phyloP scores from a whole-genome alignment of 495 filamentous ascomycete genomes.

The Neurospora sp. region DNA sequence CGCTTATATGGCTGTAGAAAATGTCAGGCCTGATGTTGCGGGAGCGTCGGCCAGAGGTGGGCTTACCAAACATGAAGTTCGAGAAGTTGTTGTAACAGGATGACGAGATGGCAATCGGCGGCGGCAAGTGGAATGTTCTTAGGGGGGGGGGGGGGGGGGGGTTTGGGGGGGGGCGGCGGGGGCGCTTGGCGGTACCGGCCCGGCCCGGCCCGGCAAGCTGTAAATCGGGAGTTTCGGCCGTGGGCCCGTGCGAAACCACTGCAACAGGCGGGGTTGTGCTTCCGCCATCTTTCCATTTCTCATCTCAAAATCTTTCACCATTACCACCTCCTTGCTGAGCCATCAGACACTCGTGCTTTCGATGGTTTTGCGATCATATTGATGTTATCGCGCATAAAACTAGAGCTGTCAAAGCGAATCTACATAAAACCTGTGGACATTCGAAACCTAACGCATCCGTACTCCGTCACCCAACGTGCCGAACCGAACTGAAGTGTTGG shows the following conservation, averaged over 20 bases:
- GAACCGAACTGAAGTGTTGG: background rate
- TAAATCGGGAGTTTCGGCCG: background rate
- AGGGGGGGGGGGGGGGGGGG: too few relatives aligned
- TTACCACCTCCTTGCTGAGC: background rate
- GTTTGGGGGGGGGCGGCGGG: too few relatives aligned
- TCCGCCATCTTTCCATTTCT: background rate
- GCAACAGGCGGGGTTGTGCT: background rate
- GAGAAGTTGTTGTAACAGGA: too few relatives aligned
- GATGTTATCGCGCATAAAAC: background rate
- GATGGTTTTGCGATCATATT: background rate
- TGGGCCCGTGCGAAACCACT: background rate
- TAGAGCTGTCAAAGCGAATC: background rate
- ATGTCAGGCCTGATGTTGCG: background rate
- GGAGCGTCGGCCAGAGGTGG: background rate
- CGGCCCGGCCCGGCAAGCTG: background rate
- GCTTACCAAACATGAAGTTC: background rate
- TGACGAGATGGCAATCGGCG: too few relatives aligned
- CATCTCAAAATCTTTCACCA: background rate
- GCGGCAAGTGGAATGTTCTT: too few relatives aligned
- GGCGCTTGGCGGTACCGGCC: background rate
- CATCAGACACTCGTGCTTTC: background rate
- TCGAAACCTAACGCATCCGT: background rate
- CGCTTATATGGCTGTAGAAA: background rate
- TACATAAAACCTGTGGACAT: background rate
- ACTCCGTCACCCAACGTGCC: background rate